Conservation (phyloP, 1,284 basidiomycete species). For the Retiboletus fuscus region DNA sequence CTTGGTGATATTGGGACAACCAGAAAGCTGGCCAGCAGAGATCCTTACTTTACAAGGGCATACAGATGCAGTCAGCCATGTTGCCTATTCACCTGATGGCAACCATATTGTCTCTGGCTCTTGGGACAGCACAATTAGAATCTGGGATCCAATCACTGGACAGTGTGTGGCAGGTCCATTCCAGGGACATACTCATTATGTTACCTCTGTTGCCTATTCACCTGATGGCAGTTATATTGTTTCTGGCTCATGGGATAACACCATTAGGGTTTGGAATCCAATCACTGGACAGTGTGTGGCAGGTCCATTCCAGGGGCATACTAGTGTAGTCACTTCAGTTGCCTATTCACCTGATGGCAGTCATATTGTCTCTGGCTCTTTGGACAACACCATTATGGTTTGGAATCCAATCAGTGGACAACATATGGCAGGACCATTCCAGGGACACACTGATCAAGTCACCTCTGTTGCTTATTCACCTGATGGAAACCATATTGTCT, state of each 20-base stretch:
- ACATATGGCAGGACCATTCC: too few relatives aligned
- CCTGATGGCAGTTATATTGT: too few relatives aligned
- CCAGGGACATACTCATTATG: neutral
- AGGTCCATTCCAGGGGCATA: too few relatives aligned
- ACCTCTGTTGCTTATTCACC: conserved; percentile 11
- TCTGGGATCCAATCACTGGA: too few relatives aligned
- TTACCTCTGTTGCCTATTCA: too few relatives aligned
- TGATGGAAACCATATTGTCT: neutral
- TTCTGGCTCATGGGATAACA: too few relatives aligned
- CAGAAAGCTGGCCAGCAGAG: conserved; percentile 4
- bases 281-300: too few relatives aligned
- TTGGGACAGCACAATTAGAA: neutral
- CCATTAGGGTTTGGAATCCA: too few relatives aligned
- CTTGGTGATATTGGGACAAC: neutral
- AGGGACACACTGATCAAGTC: too few relatives aligned
- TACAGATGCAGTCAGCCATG: neutral
- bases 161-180: too few relatives aligned
- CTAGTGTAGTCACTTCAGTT: neutral
- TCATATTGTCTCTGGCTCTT: too few relatives aligned
- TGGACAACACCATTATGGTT: neutral
- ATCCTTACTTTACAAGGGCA: neutral
- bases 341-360: conserved; percentile 1
- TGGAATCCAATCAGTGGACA: neutral
- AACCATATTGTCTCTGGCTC: too few relatives aligned
- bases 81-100: conserved; percentile 3